Conservation (phyloP, 345 rosid genomes). For the Sonneratia alba region DNA sequence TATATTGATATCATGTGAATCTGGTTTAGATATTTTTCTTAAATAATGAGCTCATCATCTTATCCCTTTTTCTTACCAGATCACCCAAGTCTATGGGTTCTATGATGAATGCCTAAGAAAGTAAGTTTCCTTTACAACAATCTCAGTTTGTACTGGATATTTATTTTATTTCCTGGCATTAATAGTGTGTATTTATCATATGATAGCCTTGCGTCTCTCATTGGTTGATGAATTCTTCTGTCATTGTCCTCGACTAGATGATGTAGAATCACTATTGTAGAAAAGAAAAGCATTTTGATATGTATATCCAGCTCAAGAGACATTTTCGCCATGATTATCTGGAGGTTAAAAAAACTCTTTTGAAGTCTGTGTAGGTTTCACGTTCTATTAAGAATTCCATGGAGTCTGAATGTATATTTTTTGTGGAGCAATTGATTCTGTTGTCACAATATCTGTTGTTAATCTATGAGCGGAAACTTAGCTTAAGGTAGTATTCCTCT, state of each 20-base stretch:
- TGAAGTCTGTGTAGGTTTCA: neutral
- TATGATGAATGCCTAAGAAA: conserved; percentile 96
- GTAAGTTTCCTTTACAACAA: conserved; percentile 49
- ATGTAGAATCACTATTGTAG: too few species aligned
- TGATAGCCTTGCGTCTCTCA: neutral
- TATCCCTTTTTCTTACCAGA: conserved; percentile 40
- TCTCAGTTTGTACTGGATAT: neutral
- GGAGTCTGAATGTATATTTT: neutral
- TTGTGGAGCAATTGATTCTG: neutral
- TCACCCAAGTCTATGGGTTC: conserved; percentile 98
- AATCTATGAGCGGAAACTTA: neutral
- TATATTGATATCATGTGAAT: neutral
- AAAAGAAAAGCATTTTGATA: too few species aligned
- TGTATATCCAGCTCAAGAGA: neutral
- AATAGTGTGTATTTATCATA: neutral
- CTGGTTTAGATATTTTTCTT: neutral
- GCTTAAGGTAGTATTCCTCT: neutral
- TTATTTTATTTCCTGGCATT: neutral
- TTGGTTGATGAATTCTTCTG: neutral
- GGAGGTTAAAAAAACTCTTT: neutral
- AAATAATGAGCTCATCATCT: conserved; percentile 4
- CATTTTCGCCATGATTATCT: neutral
- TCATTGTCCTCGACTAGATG: neutral
- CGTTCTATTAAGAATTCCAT: neutral
- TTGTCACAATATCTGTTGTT: neutral